A percentile compares a stretch with the other conserved stretches of the same genome.
These are phyloP conservation scores for Trichoderma guizhouense DNA, from an alignment of 2,329 filamentous ascomycete species.

Conservation along the genomic window DNA sequence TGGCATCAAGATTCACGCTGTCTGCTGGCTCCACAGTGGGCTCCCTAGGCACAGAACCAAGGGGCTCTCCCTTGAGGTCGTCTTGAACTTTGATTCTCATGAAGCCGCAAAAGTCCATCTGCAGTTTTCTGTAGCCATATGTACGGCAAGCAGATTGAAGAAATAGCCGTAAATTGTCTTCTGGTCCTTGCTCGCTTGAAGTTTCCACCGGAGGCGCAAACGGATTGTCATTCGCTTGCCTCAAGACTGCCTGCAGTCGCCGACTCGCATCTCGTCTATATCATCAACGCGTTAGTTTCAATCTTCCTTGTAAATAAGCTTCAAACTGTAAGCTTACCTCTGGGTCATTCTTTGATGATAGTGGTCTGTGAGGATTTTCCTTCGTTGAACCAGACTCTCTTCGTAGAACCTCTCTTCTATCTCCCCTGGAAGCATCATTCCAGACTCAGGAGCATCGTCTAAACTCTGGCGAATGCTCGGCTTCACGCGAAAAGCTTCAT, in stretches of 20 bases:
- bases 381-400: background rate
- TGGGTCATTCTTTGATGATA: background rate
- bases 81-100: background rate
- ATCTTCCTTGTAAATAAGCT: background rate
- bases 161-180: slow-evolving; percentile 17
- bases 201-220: background rate
- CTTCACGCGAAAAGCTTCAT: background rate
- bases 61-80: background rate
- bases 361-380: background rate
- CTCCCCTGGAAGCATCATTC: background rate
- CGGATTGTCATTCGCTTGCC: background rate
- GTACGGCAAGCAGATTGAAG: slow-evolving; percentile 21
- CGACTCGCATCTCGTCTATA: background rate
- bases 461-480: background rate
- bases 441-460: background rate
- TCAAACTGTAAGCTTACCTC: background rate
- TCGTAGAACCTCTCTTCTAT: background rate
- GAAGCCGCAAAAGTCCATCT: slow-evolving; percentile 25
- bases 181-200: background rate
- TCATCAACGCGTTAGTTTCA: background rate
- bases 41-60: background rate
- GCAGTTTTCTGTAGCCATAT: slow-evolving; percentile 25
- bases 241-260: background rate
- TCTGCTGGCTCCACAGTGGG: background rate
- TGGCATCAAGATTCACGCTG: slow-evolving; percentile 12